These are phyloP conservation scores for Podospora conica DNA, from an alignment of 495 filamentous ascomycete genomes.

Conservation along the genomic window DNA sequence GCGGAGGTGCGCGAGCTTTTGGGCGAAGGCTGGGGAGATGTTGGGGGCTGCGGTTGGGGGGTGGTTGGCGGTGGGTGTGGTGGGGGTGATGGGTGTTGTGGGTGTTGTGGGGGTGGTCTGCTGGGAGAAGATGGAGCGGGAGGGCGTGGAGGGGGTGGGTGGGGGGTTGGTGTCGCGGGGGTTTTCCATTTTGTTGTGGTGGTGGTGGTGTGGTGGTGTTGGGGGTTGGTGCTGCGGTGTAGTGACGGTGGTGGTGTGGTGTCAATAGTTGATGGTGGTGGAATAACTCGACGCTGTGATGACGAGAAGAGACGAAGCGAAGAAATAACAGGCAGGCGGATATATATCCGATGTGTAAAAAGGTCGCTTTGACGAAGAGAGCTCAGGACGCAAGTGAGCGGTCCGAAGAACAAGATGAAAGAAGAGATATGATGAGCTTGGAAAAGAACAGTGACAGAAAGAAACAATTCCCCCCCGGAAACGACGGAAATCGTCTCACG, in stretches of 20 bases:
- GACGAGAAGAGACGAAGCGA: too few species aligned
- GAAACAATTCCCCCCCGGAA: not conserved
- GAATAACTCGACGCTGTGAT: not conserved
- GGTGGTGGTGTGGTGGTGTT: not conserved
- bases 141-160: not conserved
- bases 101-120: not conserved
- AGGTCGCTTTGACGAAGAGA: not conserved
- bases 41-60: not conserved
- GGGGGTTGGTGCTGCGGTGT: not conserved
- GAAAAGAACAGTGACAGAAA: not conserved
- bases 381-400: not conserved
- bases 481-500: not conserved
- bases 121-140: not conserved
- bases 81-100: not conserved
- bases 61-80: conserved; percentile 13
- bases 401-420: not conserved
- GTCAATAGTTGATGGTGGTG: too few species aligned
- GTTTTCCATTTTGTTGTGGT: not conserved
- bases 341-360: not conserved
- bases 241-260: not conserved
- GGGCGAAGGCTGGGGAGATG: conserved; percentile 29
- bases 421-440: not conserved
- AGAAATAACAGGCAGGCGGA: not conserved
- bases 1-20: conserved; percentile 41
- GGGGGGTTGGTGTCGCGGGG: not conserved